Percentiles rank a stretch among this genome's conserved stretches.
Evolutionary conservation across 768 basidiomycete species (phyloP).

Genomic region (Hypholoma sublateritium): DNA sequence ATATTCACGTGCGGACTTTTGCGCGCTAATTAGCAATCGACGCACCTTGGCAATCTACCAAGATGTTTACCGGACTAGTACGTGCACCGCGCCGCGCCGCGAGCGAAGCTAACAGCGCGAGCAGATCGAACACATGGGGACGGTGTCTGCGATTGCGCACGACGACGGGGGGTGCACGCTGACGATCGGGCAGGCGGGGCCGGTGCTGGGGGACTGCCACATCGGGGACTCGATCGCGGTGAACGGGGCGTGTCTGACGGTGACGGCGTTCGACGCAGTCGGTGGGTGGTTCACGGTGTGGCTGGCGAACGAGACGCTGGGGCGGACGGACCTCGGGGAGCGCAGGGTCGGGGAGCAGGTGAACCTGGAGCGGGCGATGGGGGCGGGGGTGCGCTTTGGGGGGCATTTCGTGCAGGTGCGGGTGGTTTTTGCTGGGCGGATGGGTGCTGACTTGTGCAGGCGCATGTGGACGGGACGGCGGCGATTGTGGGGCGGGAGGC

Average conservation of each 20-base stretch:
- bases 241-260: slow-evolving; percentile 88
- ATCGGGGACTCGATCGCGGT: slow-evolving; percentile 94
- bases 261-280: slow-evolving; percentile 73
- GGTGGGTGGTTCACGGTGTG: slow-evolving; percentile 92
- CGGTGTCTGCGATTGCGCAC: slow-evolving; percentile 59
- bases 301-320: slow-evolving; percentile 93
- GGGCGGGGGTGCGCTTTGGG: slow-evolving; percentile 86
- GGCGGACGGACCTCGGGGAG: slow-evolving; percentile 88
- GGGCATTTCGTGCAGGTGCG: slow-evolving; percentile 96
- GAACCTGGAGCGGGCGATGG: slow-evolving; percentile 96
- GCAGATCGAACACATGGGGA: slow-evolving; percentile 90
- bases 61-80: slow-evolving; percentile 83
- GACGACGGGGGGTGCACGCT: slow-evolving; percentile 82
- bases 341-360: slow-evolving; percentile 75
- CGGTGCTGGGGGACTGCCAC: slow-evolving; percentile 85
- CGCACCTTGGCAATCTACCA: not conserved
- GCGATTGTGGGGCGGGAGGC: slow-evolving; percentile 59
- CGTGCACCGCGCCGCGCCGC: slow-evolving; percentile 19
- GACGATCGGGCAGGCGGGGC: slow-evolving; percentile 66
- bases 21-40: not conserved
- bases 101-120: not conserved
- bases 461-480: slow-evolving; percentile 91
- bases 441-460: slow-evolving; percentile 44
- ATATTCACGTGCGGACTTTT: not conserved
- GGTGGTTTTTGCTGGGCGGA: slow-evolving; percentile 8